Evolutionary conservation across 306 rosid species (phyloP).

Genomic region (Citrullus amarus): DNA sequence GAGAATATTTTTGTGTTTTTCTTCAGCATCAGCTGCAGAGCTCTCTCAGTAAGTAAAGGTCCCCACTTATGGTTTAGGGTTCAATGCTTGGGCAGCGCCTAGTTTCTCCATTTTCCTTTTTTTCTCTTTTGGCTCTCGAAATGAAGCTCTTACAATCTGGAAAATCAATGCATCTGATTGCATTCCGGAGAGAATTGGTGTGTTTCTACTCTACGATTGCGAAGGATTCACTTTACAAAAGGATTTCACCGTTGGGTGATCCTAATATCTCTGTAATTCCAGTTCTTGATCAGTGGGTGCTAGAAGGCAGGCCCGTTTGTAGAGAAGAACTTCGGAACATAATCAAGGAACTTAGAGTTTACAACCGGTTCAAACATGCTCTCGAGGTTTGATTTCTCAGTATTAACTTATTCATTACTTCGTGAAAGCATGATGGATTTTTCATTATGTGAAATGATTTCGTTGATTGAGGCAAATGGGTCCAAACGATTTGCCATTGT

Average conservation of each 20-base stretch:
- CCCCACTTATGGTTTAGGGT: too few species aligned
- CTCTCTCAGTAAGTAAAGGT: too few species aligned
- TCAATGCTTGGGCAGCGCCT: not conserved
- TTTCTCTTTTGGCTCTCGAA: not conserved
- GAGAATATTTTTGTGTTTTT: too few species aligned
- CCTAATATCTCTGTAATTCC: constrained; percentile 3
- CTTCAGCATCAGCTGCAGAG: too few species aligned
- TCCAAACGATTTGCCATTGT: not conserved
- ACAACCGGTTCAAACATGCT: not conserved
- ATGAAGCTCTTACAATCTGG: not conserved
- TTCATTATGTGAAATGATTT: not conserved
- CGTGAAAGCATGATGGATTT: not conserved
- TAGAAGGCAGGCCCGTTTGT: not conserved
- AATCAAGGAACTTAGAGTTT: not conserved
- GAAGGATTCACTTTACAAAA: not conserved
- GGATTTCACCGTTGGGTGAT: constrained; percentile 9
- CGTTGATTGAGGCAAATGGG: not conserved
- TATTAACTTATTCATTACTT: not conserved
- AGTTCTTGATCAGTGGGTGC: constrained; percentile 2
- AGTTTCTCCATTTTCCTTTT: not conserved
- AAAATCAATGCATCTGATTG: not conserved
- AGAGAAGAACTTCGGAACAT: not conserved
- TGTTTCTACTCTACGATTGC: not conserved
- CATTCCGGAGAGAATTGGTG: not conserved
- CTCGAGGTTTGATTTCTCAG: not conserved